Percentiles rank a stretch among this genome's conserved stretches.
These are phyloP conservation scores for Ogataea dorogensis DNA, from an alignment of 805 yeast species.

Conservation along the genomic window DNA sequence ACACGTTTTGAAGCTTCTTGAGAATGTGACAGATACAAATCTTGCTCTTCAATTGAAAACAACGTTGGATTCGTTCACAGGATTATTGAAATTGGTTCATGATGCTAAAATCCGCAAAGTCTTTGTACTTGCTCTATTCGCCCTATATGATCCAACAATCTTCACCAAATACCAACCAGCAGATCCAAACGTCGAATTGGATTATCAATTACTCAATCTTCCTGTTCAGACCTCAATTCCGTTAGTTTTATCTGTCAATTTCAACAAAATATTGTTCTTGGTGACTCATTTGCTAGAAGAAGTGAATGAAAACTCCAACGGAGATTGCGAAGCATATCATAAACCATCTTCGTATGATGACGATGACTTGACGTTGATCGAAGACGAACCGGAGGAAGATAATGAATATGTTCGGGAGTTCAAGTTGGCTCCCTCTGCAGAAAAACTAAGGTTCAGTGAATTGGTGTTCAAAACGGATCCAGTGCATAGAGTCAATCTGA, in stretches of 20 bases:
- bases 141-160: constrained; percentile 27
- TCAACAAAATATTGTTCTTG: constrained; percentile 30
- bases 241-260: constrained; percentile 22
- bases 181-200: constrained; percentile 21
- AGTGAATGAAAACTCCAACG: constrained; percentile 56
- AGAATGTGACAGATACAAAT: constrained; percentile 28
- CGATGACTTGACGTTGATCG: constrained; percentile 29
- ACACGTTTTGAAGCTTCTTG: constrained; percentile 36
- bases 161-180: constrained; percentile 14
- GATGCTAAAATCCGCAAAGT: constrained; percentile 74
- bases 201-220: constrained; percentile 30
- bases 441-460: constrained; percentile 42
- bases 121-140: constrained; percentile 29
- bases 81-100: constrained; percentile 49
- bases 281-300: constrained; percentile 61
- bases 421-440: constrained; percentile 36
- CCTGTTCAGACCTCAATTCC: constrained; percentile 22
- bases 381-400: constrained; percentile 23
- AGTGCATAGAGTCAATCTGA: constrained; percentile 52
- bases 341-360: constrained; percentile 39
- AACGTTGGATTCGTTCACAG: constrained; percentile 27
- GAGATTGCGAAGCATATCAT: constrained; percentile 57
- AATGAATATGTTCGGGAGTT: constrained; percentile 30
- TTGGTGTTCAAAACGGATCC: constrained; percentile 44
- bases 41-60: constrained; percentile 18